A percentile compares a stretch with the other conserved stretches of the same genome.
phyloP scores from a whole-genome alignment of 2,329 filamentous ascomycete species.

The Fusarium cyanostomum region DNA sequence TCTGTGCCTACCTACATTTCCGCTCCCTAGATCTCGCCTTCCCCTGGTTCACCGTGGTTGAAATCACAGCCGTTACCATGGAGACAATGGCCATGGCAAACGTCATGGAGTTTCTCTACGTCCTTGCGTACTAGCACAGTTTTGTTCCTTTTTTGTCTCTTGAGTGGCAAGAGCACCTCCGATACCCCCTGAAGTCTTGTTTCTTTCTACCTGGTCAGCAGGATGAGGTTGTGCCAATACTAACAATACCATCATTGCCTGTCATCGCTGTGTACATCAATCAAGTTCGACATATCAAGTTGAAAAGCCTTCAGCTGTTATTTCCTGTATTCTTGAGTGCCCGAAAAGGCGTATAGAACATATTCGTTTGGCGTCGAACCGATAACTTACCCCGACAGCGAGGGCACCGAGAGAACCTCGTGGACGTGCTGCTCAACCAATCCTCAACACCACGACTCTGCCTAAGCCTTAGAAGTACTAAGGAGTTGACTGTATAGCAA shows the following conservation, averaged over 20 bases:
- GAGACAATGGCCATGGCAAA: neutral
- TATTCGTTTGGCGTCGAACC: neutral
- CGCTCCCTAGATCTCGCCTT: neutral
- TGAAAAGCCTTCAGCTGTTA: neutral
- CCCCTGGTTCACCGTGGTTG: neutral
- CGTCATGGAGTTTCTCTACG: neutral
- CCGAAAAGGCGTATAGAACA: neutral
- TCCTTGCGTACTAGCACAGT: neutral
- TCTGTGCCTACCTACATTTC: no score
- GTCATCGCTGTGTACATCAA: constrained; percentile 5
- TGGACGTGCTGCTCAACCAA: neutral
- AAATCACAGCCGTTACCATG: constrained; percentile 4
- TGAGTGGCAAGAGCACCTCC: constrained; percentile 26
- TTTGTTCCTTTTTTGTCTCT: neutral
- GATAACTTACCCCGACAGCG: neutral
- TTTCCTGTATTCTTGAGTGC: neutral
- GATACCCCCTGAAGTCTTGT: constrained; percentile 28
- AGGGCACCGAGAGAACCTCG: no score
- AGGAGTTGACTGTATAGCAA: neutral
- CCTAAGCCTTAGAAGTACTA: neutral
- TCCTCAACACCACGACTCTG: neutral
- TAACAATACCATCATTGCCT: neutral
- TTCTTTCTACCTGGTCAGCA: neutral
- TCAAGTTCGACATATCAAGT: neutral
- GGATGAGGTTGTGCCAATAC: neutral